Evolutionary conservation across 331 rosid genomes (phyloP), one percentile per base, ranked within the genome.

Genomic region (Ulmus americana): DNA sequence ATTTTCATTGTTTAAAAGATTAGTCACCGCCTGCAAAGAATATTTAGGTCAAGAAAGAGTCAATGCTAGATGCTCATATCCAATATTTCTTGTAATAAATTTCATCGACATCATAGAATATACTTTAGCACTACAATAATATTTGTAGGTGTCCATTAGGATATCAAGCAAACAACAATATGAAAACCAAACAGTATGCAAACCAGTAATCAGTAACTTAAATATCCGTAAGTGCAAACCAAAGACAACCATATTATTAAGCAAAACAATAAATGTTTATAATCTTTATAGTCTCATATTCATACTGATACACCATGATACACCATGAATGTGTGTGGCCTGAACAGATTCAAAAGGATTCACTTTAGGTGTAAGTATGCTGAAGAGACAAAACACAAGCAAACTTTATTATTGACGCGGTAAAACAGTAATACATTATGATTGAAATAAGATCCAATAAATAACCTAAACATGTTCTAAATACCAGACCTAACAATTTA

Each of bases 1-100:
- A 69, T 83, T 85, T 70, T 89, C 95, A 74, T 89, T 66, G 75
- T 79, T 83, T 66, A 92, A 76, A 70, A 89, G 81, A 77, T 82
- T 83, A 59, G 82, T 85, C 76, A 89, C 95, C 54, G 90, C 95
- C 98, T 92, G 82, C 73, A 85, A 67, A 73, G 46, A 61, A 77
- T 43, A 69, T 45, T 45, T 12, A 67, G 76, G 52, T 61, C 68
- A 57, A 47, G 40, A 67, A 60, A 59, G 70, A 56, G 59, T 54
- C 59, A 70, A 54, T 67, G 55, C 65, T 46, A 38, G 16, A 16
- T 13, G 41, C 49, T 65, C 40, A 73, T 6, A 28, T 59, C 55
- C 39, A 15, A 60, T 61, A 63, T 46, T 64, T 61, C 70, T 38
- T 22, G 41, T n/a, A 63, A 3, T 67, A 18, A 67, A 68, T 72